phyloP scores from a whole-genome alignment of 352 stramenopile species.

The Phytophthora lateralis region DNA sequence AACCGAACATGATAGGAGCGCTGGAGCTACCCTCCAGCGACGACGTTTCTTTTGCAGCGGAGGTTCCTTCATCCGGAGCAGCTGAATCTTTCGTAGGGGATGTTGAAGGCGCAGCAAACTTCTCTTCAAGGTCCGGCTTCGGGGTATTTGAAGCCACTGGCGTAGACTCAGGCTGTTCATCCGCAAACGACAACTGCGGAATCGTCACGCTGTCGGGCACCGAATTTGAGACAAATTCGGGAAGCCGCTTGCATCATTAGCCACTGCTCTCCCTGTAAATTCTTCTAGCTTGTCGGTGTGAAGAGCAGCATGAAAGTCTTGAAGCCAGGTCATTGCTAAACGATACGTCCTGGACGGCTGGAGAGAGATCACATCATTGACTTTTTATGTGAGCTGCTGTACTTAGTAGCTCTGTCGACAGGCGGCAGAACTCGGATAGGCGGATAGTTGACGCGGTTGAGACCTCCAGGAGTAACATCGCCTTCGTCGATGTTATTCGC shows the following conservation, averaged over 20 bases:
- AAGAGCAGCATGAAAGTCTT: slow-evolving; percentile 7
- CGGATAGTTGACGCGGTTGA: slow-evolving; percentile 3
- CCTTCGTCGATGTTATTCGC: slow-evolving; percentile 15
- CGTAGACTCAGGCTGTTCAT: too few relatives aligned
- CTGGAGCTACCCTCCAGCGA: not conserved
- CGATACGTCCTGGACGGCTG: slow-evolving; percentile 7
- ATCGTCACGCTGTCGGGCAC: not conserved
- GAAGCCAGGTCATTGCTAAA: slow-evolving; percentile 3
- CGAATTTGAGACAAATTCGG: slow-evolving; percentile 4
- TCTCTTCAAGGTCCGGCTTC: too few relatives aligned
- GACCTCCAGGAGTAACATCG: not conserved
- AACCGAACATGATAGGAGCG: not conserved
- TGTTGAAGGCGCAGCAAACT: too few relatives aligned
- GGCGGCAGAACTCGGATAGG: not conserved
- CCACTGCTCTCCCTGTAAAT: not conserved
- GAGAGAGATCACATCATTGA: slow-evolving; percentile 12
- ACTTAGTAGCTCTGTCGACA: slow-evolving; percentile 6
- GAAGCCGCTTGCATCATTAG: not conserved
- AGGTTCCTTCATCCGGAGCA: too few relatives aligned
- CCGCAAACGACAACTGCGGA: not conserved
- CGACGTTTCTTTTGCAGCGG: not conserved
- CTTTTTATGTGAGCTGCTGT: slow-evolving; percentile 14
- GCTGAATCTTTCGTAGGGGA: too few relatives aligned
- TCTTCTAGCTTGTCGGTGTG: slow-evolving; percentile 1
- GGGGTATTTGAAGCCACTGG: too few relatives aligned